Base-by-base conservation (phyloP, 2,329 filamentous ascomycete species). In the Ophiostoma quercus region DNA sequence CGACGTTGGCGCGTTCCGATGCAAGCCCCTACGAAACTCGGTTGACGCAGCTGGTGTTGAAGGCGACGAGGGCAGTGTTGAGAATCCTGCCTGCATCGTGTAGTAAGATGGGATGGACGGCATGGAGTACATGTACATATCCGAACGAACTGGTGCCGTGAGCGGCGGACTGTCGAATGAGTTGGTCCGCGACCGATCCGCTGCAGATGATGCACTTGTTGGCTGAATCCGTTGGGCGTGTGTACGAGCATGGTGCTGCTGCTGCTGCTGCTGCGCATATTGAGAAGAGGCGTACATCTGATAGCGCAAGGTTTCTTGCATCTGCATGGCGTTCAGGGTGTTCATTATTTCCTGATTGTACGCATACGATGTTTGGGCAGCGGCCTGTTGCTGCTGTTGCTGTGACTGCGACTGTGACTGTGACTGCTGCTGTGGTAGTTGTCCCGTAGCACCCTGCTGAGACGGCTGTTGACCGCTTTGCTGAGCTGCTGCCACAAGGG, bases 121-220 rank as follows among this genome's bases (percentile, higher is more conserved):
- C 75, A 80, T 79, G 63, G 76, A 83, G 72, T 86, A 82, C 71
- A 83, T 81, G 75, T 84, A 88, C 73, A 87, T 76, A 14, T 89
- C 87, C 1, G 84, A 84, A 11, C 84, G 83, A 3, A 88, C 75
- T 1, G 87, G 85, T 0, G 86, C 85, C n/a, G 82, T 85, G 51
- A 88, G 76, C 5, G 87, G 87, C 22, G 85, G 81, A 69, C 84
- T 87, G 74, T 90, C 87, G 74, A 89, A 86, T 14, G 87, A 89
- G 75, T 85, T 87, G 7, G 86, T 88, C 72, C 87, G 83, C 51
- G 86, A 84, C 72, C 87, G 79, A 74, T 86, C 82, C 70, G 81
- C 70, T 5, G 76, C 69, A 73, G 79, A 76, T 54, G 79, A 71
- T 69, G 79, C 76, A 76, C 72, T 71, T 71, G 74, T 77, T 68